Evolutionary conservation across 306 rosid genomes (phyloP), one percentile per base, ranked within the genome.

Genomic region (Lathyrus oleraceus): DNA sequence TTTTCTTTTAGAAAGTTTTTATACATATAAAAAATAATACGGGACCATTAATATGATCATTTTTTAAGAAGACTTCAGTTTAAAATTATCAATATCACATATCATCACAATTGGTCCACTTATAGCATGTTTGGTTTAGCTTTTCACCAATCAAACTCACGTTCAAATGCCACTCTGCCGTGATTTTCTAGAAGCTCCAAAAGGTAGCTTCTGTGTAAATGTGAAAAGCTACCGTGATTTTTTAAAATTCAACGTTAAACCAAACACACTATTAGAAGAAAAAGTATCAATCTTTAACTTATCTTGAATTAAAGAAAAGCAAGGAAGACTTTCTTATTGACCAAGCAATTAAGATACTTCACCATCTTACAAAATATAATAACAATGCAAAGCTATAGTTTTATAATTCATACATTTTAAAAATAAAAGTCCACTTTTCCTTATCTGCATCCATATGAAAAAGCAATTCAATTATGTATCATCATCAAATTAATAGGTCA

Each of bases 391-490:
- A 74, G 16, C 15, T 13, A 17, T 67, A 6, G 28, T 49, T 60
- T 67, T 49, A 49, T 49, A 23, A 49, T 32, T 6, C 6, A 32
- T 32, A 32, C 7, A 7, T 32, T 32, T 32, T 6, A 32, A 32
- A 32, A 32, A 32, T 32, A 32, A 32, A 32, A 52, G 17, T 47
- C 43, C 19, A 65, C 74, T 71, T 65, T 2, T 48, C 38, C 27
- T 71, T 32, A 54, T 30, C 35, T 56, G 14, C 73, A 64, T 71
- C 59, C n/a, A 54, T 52, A 5, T 45, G 16, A 54, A 43, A 63
- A 64, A 54, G 38, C 43, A 77, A 77, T 11, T 70, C 72, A 78
- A 78, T 78, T 44, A 77, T 77, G 19, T 66, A 65, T 38, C 64
- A 78, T 72, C 70, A 72, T 78, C 63, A 23, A 27, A 71, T 64